A percentile compares a stretch with the other conserved stretches of the same genome.
These are phyloP conservation scores for Cubamyces sp. DNA, from an alignment of 768 basidiomycete genomes.

Conservation along the genomic window DNA sequence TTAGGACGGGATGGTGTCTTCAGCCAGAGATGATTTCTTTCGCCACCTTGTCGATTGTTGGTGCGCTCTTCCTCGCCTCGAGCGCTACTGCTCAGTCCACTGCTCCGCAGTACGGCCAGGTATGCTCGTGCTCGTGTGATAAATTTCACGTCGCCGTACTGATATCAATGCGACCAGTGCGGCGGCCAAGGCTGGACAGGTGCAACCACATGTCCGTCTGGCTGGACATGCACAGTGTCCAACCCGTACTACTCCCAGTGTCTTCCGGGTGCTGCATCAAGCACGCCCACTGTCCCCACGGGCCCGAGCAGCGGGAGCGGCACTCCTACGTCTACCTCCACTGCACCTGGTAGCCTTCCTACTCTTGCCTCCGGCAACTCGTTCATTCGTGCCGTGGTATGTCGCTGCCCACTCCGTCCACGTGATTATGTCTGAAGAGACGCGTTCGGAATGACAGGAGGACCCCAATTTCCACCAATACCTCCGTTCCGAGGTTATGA, in stretches of 20 bases:
- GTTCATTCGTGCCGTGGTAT: slow-evolving; percentile 60
- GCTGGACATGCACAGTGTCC: slow-evolving; percentile 48
- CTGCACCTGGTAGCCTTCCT: slow-evolving; percentile 34
- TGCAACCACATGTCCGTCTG: slow-evolving; percentile 51
- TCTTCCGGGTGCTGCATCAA: slow-evolving; percentile 46
- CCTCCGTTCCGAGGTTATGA: slow-evolving; percentile 52
- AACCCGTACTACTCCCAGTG: slow-evolving; percentile 60
- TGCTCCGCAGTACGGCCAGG: slow-evolving; percentile 36
- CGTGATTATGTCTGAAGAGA: not conserved
- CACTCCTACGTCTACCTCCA: slow-evolving; percentile 29
- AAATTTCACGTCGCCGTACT: not conserved
- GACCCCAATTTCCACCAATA: slow-evolving; percentile 67
- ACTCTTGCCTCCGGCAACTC: slow-evolving; percentile 55
- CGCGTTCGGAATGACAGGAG: slow-evolving; percentile 38
- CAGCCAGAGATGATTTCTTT: slow-evolving; percentile 20
- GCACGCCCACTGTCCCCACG: slow-evolving; percentile 27
- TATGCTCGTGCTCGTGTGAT: not conserved
- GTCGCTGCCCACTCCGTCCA: not conserved
- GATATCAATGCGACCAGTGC: slow-evolving; percentile 40
- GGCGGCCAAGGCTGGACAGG: slow-evolving; percentile 57
- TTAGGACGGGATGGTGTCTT: not conserved
- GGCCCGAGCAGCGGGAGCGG: slow-evolving; percentile 17
- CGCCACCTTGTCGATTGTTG: slow-evolving; percentile 21
- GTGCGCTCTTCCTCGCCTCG: slow-evolving; percentile 25
- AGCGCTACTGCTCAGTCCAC: slow-evolving; percentile 28